Conservation (phyloP, 2,329 filamentous ascomycete species). For the Teratosphaeria viscida region DNA sequence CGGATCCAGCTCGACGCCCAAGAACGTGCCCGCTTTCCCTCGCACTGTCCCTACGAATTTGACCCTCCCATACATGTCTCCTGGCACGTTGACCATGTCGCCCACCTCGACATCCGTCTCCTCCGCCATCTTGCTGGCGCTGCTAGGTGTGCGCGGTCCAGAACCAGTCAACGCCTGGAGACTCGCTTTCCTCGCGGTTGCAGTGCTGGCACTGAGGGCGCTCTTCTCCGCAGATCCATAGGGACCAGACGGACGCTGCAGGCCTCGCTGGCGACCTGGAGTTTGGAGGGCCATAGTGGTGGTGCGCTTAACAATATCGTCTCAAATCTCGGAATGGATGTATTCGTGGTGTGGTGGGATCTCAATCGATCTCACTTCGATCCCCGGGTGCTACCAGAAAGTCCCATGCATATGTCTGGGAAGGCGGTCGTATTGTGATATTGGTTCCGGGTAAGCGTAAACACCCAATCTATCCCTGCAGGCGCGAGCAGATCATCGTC, state of each 20-base stretch:
- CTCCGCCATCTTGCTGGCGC: constrained; percentile 31
- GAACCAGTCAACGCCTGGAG: constrained; percentile 55
- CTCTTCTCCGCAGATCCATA: constrained; percentile 27
- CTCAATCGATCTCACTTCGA: background rate
- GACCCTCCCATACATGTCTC: constrained; percentile 81
- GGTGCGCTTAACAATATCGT: background rate
- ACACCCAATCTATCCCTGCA: too few species aligned
- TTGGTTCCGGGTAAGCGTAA: too few species aligned
- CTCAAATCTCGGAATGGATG: background rate
- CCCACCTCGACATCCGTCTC: constrained; percentile 56
- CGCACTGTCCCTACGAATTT: constrained; percentile 80
- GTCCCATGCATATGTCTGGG: too few species aligned
- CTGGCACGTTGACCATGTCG: constrained; percentile 81
- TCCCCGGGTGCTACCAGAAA: too few species aligned
- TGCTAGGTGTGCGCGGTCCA: constrained; percentile 35
- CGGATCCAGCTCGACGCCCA: constrained; percentile 75
- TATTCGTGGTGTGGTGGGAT: background rate
- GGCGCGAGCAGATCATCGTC: too few species aligned
- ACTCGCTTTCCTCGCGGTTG: constrained; percentile 59
- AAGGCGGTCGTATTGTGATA: too few species aligned
- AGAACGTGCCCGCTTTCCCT: constrained; percentile 85
- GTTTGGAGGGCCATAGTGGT: constrained; percentile 34
- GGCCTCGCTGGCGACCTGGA: constrained; percentile 24
- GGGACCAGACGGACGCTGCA: constrained; percentile 29
- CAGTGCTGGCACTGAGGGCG: constrained; percentile 31